Conservation (phyloP, 768 basidiomycete species). For the button mushroom (Agaricus bisporus) region DNA sequence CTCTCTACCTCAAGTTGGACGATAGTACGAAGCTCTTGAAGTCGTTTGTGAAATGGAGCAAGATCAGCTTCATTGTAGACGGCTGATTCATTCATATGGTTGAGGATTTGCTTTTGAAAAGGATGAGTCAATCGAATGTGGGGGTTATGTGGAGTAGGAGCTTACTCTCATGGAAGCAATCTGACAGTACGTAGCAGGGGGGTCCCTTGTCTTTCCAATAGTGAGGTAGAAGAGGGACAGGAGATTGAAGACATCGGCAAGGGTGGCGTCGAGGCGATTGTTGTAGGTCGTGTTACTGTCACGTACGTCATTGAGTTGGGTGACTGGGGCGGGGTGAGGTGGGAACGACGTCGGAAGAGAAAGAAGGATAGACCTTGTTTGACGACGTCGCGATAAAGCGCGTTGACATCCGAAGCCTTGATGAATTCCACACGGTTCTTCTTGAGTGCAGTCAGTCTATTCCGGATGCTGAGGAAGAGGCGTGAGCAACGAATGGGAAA, state of each 20-base stretch:
- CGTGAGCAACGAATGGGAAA: slow-evolving; percentile 13
- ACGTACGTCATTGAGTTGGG: slow-evolving; percentile 85
- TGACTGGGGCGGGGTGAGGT: slow-evolving; percentile 44
- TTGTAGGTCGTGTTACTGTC: slow-evolving; percentile 69
- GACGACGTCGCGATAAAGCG: slow-evolving; percentile 87
- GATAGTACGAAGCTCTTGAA: slow-evolving; percentile 79
- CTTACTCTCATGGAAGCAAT: slow-evolving; percentile 94
- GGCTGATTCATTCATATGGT: slow-evolving; percentile 93
- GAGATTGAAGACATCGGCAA: slow-evolving; percentile 93
- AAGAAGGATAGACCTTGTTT: slow-evolving; percentile 67
- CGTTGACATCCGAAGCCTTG: slow-evolving; percentile 88
- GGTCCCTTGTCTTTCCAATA: slow-evolving; percentile 92
- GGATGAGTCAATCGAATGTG: slow-evolving; percentile 13
- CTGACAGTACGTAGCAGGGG: slow-evolving; percentile 93
- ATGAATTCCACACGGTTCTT: slow-evolving; percentile 91
- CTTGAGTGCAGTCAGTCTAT: slow-evolving; percentile 90
- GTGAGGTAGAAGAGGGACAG: slow-evolving; percentile 97
- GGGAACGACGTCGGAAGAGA: background rate
- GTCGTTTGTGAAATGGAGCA: slow-evolving; percentile 76
- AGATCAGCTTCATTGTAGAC: slow-evolving; percentile 92
- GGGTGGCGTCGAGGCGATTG: slow-evolving; percentile 91
- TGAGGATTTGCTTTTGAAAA: slow-evolving; percentile 72
- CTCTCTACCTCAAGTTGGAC: slow-evolving; percentile 77
- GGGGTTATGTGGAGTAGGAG: slow-evolving; percentile 18
- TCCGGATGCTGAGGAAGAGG: slow-evolving; percentile 66